Evolutionary conservation across 2,329 filamentous ascomycete genomes (phyloP), one percentile per base, ranked within the genome.

Genomic region (Colletotrichum falcatum): DNA sequence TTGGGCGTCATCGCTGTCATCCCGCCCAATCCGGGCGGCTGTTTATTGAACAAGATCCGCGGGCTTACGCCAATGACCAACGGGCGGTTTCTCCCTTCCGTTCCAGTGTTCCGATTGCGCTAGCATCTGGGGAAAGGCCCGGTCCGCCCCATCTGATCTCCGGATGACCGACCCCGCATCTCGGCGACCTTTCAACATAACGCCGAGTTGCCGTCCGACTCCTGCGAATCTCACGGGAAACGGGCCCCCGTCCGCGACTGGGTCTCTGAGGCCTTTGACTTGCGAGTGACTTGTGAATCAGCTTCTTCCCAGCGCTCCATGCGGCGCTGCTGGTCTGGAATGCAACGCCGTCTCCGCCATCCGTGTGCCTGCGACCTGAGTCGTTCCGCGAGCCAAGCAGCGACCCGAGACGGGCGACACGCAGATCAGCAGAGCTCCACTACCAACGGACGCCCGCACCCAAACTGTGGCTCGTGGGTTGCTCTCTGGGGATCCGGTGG

Each of bases 361-460:
- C 44, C 35, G 58, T 37, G 46, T 55, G 9, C 20, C 23, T 26
- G 42, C 20, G 44, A 51, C 28, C 23, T 65, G 18, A 18, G 67
- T 61, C 12, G 4, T 23, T 11, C n/a, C 23, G 12, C 35, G n/a
- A 0, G 3, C 11, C 18, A 7, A 2, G 2, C 20, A 0, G 11
- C 66, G 84, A 61, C n/a, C 61, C 94, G 76, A 86, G 91, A 8
- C 82, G 92, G 62, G 88, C 93, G 76, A 84, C 94, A 49, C 93
- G 91, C 78, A 90, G 90, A 48, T 81, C 80, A 1, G 85, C 82
- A 30, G 92, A 95, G 77, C 86, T 94, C 4, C 92, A 94, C 76
- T 91, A 91, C 0, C 94, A 85, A 65, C 80, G 84, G 0, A 77
- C 85, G 0, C 84, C 84, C 0, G 83, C 84, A 0, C 82, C 84